Evolutionary conservation across 1,284 basidiomycete species (phyloP).

Genomic region (Irpex sp.): DNA sequence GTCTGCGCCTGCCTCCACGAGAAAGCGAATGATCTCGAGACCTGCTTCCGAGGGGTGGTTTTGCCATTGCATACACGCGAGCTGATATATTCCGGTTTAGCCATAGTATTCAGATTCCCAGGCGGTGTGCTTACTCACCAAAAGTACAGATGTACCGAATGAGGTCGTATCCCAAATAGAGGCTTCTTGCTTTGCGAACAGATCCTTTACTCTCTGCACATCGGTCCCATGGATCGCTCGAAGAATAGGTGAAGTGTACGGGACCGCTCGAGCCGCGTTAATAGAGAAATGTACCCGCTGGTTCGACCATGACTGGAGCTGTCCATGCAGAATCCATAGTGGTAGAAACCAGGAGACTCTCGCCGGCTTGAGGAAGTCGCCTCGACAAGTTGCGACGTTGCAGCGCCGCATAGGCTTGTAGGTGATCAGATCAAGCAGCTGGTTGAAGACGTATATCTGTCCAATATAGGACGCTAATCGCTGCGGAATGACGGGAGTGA

Average conservation of each 20-base stretch:
- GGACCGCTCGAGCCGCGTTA: too few relatives aligned
- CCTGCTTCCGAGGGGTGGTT: not conserved
- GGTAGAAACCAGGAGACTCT: too few relatives aligned
- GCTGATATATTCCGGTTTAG: too few relatives aligned
- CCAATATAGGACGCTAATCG: not conserved
- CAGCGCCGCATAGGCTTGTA: not conserved
- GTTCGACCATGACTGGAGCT: too few relatives aligned
- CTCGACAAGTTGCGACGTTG: not conserved
- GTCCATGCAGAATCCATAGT: too few relatives aligned
- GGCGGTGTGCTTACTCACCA: not conserved
- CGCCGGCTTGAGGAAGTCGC: not conserved
- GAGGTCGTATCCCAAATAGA: too few relatives aligned
- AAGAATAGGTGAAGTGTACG: too few relatives aligned
- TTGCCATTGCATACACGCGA: not conserved
- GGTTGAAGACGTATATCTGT: not conserved
- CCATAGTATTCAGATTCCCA: too few relatives aligned
- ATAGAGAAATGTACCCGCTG: too few relatives aligned
- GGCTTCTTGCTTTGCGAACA: too few relatives aligned
- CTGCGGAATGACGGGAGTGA: not conserved
- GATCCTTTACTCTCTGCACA: too few relatives aligned
- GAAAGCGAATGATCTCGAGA: not conserved
- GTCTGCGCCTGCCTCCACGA: not conserved
- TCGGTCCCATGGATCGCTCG: too few relatives aligned
- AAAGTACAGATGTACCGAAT: not conserved
- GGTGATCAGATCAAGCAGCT: not conserved